Conservation (phyloP, 2,329 filamentous ascomycete species). For the Macroventuria anomochaeta region DNA sequence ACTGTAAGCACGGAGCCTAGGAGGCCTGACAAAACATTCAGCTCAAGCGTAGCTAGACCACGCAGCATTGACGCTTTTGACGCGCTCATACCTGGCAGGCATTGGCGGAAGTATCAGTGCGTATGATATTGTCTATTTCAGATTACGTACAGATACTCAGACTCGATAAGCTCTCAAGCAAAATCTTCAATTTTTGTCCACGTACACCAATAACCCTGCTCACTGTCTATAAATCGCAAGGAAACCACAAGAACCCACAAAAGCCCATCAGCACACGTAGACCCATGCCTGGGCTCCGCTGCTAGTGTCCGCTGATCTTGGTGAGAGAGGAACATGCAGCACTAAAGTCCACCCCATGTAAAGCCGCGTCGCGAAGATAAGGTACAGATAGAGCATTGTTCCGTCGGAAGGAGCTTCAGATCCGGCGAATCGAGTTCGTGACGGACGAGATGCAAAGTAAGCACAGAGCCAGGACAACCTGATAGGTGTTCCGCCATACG, state of each 20-base stretch:
- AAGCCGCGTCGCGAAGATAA: not conserved
- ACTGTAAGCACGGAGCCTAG: not conserved
- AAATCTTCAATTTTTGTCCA: not conserved
- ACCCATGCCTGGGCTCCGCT: slow-evolving; percentile 1
- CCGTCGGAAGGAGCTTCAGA: not conserved
- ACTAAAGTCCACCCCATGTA: slow-evolving; percentile 6
- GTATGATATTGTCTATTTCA: not conserved
- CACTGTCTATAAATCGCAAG: not conserved
- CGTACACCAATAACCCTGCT: not conserved
- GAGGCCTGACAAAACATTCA: not conserved
- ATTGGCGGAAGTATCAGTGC: slow-evolving; percentile 1
- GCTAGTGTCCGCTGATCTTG: slow-evolving; percentile 6
- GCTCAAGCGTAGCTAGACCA: not conserved
- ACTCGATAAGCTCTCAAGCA: not conserved
- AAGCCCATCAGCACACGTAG: not conserved
- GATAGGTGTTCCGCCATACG: not conserved
- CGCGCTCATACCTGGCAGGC: not conserved
- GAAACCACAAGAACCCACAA: not conserved
- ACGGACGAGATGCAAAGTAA: not conserved
- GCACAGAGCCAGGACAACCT: not conserved
- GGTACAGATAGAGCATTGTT: not conserved
- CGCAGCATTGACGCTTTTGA: slow-evolving; percentile 2
- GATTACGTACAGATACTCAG: not conserved
- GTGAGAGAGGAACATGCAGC: not conserved
- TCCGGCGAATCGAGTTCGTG: not conserved